Conservation (phyloP, 352 stramenopile species). For the Phytophthora hibernalis region DNA sequence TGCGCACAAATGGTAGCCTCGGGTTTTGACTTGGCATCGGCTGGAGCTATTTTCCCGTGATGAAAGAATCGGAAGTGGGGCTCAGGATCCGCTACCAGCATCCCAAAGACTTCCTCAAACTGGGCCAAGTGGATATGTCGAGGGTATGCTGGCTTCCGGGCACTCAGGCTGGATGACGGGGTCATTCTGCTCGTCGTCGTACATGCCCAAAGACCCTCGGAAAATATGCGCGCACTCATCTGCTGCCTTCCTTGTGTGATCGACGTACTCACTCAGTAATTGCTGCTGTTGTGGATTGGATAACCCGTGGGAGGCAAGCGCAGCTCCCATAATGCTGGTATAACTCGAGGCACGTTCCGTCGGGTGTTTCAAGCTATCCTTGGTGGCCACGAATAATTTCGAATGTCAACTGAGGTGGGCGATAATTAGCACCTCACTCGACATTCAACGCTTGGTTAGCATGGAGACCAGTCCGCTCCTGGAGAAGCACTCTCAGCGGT, state of each 20-base stretch:
- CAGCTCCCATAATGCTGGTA: constrained; percentile 35
- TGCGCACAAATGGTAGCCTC: constrained; percentile 52
- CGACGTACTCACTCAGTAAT: constrained; percentile 66
- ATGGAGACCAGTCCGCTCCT: constrained; percentile 66
- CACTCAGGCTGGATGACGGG: constrained; percentile 11
- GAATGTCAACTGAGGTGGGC: too few relatives aligned
- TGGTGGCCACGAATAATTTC: too few relatives aligned
- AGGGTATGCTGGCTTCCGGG: constrained; percentile 41
- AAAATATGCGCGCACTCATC: constrained; percentile 74
- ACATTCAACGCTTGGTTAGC: not conserved
- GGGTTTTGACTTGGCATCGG: constrained; percentile 21
- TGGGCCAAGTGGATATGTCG: constrained; percentile 52
- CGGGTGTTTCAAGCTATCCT: constrained; percentile 30
- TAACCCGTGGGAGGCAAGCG: constrained; percentile 34
- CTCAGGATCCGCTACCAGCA: constrained; percentile 69
- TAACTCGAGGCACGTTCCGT: constrained; percentile 2
- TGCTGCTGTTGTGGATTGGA: constrained; percentile 36
- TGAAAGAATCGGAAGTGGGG: constrained; percentile 79
- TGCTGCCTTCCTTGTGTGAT: constrained; percentile 49
- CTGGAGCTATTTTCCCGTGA: constrained; percentile 21
- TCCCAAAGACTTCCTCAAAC: constrained; percentile 82
- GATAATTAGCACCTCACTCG: constrained; percentile 15
- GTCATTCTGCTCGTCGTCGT: constrained; percentile 36
- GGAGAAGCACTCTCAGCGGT: constrained; percentile 21
- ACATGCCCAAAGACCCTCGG: constrained; percentile 28